These are phyloP conservation scores for Pestalotiopsis sp. DNA, from an alignment of 2,329 filamentous ascomycete genomes.

Conservation along the genomic window DNA sequence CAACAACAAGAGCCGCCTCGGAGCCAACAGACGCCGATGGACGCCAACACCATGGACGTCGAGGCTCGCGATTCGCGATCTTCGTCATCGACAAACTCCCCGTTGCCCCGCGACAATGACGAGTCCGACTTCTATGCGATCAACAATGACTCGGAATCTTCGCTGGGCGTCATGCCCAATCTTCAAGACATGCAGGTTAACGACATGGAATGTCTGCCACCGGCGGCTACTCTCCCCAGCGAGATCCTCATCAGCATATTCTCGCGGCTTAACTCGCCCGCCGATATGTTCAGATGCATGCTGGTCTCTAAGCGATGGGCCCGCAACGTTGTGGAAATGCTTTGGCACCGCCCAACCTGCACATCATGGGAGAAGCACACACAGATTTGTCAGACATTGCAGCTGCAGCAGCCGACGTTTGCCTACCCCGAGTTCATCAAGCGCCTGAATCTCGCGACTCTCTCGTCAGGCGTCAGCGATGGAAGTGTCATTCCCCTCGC, in stretches of 20 bases:
- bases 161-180: constrained; percentile 74
- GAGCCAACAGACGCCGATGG: constrained; percentile 6
- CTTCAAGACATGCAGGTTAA: constrained; percentile 74
- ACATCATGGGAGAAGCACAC: constrained; percentile 82
- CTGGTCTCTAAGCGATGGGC: constrained; percentile 95
- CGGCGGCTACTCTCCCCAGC: constrained; percentile 83
- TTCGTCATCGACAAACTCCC: constrained; percentile 74
- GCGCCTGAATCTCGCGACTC: constrained; percentile 82
- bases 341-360: constrained; percentile 94
- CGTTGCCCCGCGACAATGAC: constrained; percentile 77
- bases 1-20: background rate
- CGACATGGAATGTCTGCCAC: constrained; percentile 70
- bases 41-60: constrained; percentile 30
- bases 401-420: constrained; percentile 76
- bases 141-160: constrained; percentile 92
- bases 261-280: constrained; percentile 74
- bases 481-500: constrained; percentile 83
- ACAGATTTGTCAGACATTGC: constrained; percentile 79
- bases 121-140: constrained; percentile 92
- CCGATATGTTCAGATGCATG: constrained; percentile 86
- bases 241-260: constrained; percentile 96
- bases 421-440: constrained; percentile 89
- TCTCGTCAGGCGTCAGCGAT: constrained; percentile 79
- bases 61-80: constrained; percentile 57
- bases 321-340: constrained; percentile 84